Conservation (phyloP, 164 flowering plant species). For the Aristolochia fimbriata region DNA sequence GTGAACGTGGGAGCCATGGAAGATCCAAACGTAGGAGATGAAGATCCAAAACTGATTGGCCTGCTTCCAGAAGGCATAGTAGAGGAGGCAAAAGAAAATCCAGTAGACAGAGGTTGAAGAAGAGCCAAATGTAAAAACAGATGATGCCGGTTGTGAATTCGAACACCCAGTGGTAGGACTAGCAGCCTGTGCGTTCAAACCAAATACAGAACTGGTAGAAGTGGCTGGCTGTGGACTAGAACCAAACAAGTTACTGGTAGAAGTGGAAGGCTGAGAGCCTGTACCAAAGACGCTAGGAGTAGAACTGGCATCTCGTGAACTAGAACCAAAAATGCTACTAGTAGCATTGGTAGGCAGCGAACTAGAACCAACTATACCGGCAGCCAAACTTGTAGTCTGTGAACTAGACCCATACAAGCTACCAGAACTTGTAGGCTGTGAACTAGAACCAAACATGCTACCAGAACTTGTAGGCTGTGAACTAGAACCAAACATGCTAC, state of each 20-base stretch:
- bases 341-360: not conserved
- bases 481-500: not conserved
- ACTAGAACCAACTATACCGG: not conserved
- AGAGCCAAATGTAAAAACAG: not conserved
- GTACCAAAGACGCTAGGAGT: not conserved
- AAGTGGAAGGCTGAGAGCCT: not conserved
- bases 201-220: not conserved
- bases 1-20: constrained; percentile 30
- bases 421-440: not conserved
- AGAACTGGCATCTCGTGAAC: not conserved
- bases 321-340: not conserved
- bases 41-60: constrained; percentile 26
- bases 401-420: not conserved
- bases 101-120: constrained; percentile 23
- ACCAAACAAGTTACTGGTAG: not conserved
- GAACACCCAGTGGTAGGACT: not conserved
- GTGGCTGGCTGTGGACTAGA: not conserved
- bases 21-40: constrained; percentile 32
- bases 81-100: constrained; percentile 42
- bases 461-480: not conserved
- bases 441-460: not conserved
- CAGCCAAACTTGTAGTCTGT: not conserved
- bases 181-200: constrained; percentile 5
- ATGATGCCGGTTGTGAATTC: constrained; percentile 10
- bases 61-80: constrained; percentile 20